Evolutionary conservation across 2,329 filamentous ascomycete genomes (phyloP).

Genomic region (Zymoseptoria pseudotritici): DNA sequence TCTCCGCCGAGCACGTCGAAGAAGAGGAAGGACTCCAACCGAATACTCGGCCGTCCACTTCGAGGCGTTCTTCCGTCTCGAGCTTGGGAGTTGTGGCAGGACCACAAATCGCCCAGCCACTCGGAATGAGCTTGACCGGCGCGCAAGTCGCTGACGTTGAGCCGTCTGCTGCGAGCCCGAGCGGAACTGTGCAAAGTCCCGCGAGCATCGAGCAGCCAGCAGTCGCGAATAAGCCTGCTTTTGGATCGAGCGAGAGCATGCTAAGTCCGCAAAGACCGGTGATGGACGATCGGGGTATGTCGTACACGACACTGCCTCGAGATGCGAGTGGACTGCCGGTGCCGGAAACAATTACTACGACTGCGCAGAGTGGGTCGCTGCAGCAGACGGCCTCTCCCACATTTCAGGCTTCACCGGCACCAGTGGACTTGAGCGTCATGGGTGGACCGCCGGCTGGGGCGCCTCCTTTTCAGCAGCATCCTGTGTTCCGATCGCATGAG

Average conservation of each 20-base stretch:
- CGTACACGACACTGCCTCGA: constrained; percentile 21
- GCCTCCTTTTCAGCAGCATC: constrained; percentile 22
- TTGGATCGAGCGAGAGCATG: not conserved
- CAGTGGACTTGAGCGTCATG: constrained; percentile 17
- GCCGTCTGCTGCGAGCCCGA: not conserved
- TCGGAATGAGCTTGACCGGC: not conserved
- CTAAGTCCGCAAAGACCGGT: constrained; percentile 1
- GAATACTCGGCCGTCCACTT: constrained; percentile 4
- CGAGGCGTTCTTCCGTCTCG: constrained; percentile 21
- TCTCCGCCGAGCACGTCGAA: constrained; percentile 17
- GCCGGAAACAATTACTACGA: constrained; percentile 13
- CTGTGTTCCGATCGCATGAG: constrained; percentile 7
- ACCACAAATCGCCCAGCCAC: not conserved
- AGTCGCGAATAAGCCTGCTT: not conserved
- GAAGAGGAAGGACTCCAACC: constrained; percentile 7
- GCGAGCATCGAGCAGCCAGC: not conserved
- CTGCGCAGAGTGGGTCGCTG: not conserved
- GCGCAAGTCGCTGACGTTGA: not conserved
- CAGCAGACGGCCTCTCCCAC: not conserved
- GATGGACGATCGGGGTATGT: constrained; percentile 20
- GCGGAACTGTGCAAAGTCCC: not conserved
- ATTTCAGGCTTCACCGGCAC: not conserved
- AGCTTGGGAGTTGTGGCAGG: constrained; percentile 15
- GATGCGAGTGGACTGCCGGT: constrained; percentile 14
- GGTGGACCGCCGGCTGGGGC: constrained; percentile 18